Evolutionary conservation across 1,284 basidiomycete genomes (phyloP).

Genomic region (Sutorius eximius): DNA sequence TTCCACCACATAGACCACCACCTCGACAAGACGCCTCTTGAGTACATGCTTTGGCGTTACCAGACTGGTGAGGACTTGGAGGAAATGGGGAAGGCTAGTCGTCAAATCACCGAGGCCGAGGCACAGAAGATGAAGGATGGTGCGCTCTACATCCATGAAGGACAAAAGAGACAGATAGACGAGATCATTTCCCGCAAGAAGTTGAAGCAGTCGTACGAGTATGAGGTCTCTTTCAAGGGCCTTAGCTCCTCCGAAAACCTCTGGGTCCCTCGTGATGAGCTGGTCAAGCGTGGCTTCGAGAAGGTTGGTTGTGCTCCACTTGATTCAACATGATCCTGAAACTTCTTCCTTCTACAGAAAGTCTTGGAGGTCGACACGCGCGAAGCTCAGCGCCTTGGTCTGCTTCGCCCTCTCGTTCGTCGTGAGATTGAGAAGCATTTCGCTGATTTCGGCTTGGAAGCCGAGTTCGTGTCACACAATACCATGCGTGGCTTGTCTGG

Average conservation of each 20-base stretch:
- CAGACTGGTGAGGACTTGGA: slow-evolving; percentile 98
- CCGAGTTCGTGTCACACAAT: slow-evolving; percentile 97
- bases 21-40: slow-evolving; percentile 96
- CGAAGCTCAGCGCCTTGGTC: slow-evolving; percentile 95
- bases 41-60: slow-evolving; percentile 99
- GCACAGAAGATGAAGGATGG: slow-evolving; percentile 97
- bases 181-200: slow-evolving; percentile 93
- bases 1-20: slow-evolving; percentile 99
- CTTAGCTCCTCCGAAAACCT: slow-evolving; percentile 94
- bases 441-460: slow-evolving; percentile 93
- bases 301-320: slow-evolving; percentile 52
- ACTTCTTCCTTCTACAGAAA: slow-evolving; percentile 52
- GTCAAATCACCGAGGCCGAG: slow-evolving; percentile 87
- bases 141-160: slow-evolving; percentile 81
- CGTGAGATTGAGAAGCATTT: slow-evolving; percentile 98
- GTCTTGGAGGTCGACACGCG: slow-evolving; percentile 96
- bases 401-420: slow-evolving; percentile 94
- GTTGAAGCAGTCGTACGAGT: slow-evolving; percentile 99
- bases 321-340: not conserved
- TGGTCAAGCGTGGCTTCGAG: slow-evolving; percentile 96
- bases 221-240: slow-evolving; percentile 93
- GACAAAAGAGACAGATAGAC: slow-evolving; percentile 92
- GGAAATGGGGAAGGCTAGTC: slow-evolving; percentile 90
- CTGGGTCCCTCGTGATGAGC: slow-evolving; percentile 95
- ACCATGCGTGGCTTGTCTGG: slow-evolving; percentile 97